These are phyloP conservation scores for Acanthamoeba polyphaga DNA, from an alignment of 208 protist genomes.

Conservation along the genomic window DNA sequence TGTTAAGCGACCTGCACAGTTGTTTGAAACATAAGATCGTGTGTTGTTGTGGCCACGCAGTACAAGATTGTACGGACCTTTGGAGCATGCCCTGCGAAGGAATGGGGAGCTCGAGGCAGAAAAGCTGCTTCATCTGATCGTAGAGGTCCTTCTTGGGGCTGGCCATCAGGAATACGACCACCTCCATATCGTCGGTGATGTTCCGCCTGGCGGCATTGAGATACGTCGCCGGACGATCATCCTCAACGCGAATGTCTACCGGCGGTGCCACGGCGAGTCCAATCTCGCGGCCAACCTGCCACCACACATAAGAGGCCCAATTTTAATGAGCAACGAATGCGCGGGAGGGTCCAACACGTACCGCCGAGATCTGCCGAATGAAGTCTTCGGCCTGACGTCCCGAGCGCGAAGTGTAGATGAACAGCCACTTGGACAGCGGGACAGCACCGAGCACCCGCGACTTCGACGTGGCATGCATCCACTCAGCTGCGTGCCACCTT, in stretches of 20 bases:
- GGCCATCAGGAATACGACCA: neutral
- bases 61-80: neutral
- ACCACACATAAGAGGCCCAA: neutral
- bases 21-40: neutral
- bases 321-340: neutral
- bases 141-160: conserved; percentile 1
- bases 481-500: neutral
- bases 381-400: neutral
- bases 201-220: neutral
- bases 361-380: neutral
- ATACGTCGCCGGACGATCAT: neutral
- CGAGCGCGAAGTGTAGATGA: conserved; percentile 2
- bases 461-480: neutral
- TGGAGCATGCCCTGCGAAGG: neutral
- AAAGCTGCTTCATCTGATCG: conserved; percentile 35
- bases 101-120: conserved; percentile 6
- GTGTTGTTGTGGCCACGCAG: too few species aligned
- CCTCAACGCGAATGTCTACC: neutral
- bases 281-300: neutral
- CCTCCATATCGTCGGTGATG: neutral
- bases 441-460: neutral
- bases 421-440: neutral
- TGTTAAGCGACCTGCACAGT: conserved; percentile 8
- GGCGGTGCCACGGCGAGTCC: neutral
- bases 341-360: neutral